A percentile compares a stretch with the other conserved stretches of the same genome.
phyloP scores from a whole-genome alignment of 139 green algal genomes.

The Micromonas pusilla region DNA sequence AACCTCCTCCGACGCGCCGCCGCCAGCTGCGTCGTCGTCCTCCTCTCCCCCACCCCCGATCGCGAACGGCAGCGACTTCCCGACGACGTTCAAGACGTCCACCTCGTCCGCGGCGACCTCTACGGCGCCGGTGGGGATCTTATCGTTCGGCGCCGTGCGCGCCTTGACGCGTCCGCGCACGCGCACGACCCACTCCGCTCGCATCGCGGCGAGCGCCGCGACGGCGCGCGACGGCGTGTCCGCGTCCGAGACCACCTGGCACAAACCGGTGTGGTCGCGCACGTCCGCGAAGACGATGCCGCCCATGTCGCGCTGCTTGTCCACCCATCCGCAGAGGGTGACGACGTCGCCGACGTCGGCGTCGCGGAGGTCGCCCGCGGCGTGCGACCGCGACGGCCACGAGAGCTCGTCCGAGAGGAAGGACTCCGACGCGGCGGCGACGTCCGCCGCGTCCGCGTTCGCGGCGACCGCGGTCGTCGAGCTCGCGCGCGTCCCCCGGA shows the following conservation, averaged over 20 bases:
- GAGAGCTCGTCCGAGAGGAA: neutral
- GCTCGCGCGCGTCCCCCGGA: neutral
- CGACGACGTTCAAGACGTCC: constrained; percentile 77
- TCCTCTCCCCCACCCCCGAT: constrained; percentile 41
- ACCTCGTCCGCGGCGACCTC: constrained; percentile 51
- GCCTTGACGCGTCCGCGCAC: constrained; percentile 63
- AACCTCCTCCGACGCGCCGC: constrained; percentile 71
- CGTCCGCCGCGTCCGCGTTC: neutral
- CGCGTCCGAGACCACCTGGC: constrained; percentile 61
- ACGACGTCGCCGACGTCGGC: constrained; percentile 48
- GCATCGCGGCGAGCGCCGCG: constrained; percentile 37
- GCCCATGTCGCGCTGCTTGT: constrained; percentile 82
- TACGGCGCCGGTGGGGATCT: constrained; percentile 74
- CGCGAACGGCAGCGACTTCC: constrained; percentile 73
- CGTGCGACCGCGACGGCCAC: constrained; percentile 51
- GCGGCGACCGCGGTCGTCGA: neutral
- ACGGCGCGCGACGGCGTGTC: neutral
- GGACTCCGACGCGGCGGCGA: neutral
- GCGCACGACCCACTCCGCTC: constrained; percentile 81
- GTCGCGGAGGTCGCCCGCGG: constrained; percentile 50
- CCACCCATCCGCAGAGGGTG: constrained; percentile 91
- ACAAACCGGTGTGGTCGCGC: constrained; percentile 81
- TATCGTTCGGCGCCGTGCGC: constrained; percentile 75
- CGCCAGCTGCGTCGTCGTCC: constrained; percentile 35
- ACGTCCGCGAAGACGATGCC: constrained; percentile 90